Evolutionary conservation across 225 moss, liverwort and hornwort genomes (phyloP).

Genomic region (Ulota crispa): DNA sequence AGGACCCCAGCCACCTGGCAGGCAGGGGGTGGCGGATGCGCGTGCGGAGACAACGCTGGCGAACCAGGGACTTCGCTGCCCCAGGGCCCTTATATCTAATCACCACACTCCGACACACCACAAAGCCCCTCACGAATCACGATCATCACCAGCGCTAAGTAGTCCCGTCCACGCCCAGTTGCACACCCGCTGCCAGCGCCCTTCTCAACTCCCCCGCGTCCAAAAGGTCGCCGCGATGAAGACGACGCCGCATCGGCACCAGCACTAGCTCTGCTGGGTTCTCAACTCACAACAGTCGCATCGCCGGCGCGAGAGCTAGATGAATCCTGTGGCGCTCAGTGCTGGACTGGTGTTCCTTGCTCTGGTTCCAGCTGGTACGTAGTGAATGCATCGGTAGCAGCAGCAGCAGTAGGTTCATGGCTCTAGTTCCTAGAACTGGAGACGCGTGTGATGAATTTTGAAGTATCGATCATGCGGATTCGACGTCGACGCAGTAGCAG

Average conservation of each 20-base stretch:
- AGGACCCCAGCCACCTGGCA: not conserved
- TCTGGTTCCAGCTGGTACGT: not conserved
- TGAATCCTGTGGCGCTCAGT: not conserved
- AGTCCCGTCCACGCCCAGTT: too few species aligned
- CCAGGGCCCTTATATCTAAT: not conserved
- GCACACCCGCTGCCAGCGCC: too few species aligned
- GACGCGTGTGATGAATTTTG: not conserved
- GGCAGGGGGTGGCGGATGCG: rapidly evolving
- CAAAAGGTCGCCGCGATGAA: not conserved
- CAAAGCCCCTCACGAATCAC: not conserved
- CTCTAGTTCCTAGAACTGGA: not conserved
- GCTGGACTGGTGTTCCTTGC: too few species aligned
- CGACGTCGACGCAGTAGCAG: conserved; percentile 19
- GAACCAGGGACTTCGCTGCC: conserved; percentile 19
- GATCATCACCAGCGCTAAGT: not conserved
- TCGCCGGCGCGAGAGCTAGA: not conserved
- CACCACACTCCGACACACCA: conserved; percentile 26
- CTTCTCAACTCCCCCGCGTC: too few species aligned
- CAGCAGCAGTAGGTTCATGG: not conserved
- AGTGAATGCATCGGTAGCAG: not conserved
- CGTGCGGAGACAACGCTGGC: not conserved
- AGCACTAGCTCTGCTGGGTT: not conserved
- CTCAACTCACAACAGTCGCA: not conserved
- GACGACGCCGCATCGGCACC: not conserved
- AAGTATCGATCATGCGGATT: conserved; percentile 6